Percentiles rank a stretch among this genome's conserved stretches.
Evolutionary conservation across 352 stramenopile genomes (phyloP).

Genomic region (Globisporangium nodosum): DNA sequence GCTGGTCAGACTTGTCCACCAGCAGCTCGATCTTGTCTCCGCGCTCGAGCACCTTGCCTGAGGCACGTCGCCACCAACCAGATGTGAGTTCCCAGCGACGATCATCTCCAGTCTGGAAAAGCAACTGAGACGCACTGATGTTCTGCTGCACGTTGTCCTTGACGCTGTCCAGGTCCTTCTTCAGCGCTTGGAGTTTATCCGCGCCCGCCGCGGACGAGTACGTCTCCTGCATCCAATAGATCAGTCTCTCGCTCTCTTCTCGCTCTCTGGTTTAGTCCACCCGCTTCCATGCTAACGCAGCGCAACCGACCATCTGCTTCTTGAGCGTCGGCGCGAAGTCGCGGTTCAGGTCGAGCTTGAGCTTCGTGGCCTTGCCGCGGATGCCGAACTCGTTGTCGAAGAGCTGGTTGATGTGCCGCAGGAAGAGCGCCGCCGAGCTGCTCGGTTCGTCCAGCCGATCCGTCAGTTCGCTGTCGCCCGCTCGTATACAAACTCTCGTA

Average conservation of each 20-base stretch:
- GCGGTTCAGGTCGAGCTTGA: conserved; percentile 84
- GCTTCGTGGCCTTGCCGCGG: conserved; percentile 81
- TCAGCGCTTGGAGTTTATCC: conserved; percentile 75
- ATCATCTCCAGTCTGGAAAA: neutral
- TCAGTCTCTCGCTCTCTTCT: neutral
- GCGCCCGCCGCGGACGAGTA: conserved; percentile 69
- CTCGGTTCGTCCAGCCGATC: neutral
- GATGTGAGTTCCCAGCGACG: neutral
- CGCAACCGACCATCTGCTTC: conserved; percentile 66
- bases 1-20: conserved; percentile 83
- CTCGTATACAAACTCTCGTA: neutral
- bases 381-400: conserved; percentile 86
- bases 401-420: conserved; percentile 82
- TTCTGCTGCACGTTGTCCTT: conserved; percentile 81
- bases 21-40: conserved; percentile 87
- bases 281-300: neutral
- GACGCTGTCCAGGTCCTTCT: conserved; percentile 76
- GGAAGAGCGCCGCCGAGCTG: conserved; percentile 75
- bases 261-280: neutral
- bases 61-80: neutral
- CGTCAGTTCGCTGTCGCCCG: neutral
- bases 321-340: conserved; percentile 81
- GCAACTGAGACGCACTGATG: conserved; percentile 43
- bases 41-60: conserved; percentile 78
- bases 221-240: conserved; percentile 36